Evolutionary conservation across 345 rosid genomes (phyloP).

Genomic region (Eucalyptus polybractea): DNA sequence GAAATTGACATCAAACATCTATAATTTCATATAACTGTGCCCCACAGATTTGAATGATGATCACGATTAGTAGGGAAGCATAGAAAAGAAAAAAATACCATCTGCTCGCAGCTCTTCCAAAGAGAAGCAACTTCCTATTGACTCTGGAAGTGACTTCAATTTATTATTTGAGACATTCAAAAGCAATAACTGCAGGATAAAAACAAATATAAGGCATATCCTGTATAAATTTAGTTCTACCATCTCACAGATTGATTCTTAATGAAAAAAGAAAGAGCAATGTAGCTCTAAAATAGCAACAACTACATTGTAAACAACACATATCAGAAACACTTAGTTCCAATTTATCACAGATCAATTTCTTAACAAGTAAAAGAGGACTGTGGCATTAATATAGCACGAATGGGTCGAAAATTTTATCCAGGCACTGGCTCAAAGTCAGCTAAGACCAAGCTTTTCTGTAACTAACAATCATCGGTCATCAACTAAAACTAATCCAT

Average conservation of each 20-base stretch:
- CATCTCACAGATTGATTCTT: neutral
- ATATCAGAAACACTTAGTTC: neutral
- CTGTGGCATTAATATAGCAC: neutral
- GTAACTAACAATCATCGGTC: neutral
- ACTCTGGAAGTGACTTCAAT: slow-evolving; percentile 86
- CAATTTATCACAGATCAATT: neutral
- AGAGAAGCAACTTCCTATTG: slow-evolving; percentile 90
- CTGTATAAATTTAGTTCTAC: neutral
- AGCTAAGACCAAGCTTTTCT: neutral
- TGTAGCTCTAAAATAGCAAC: neutral
- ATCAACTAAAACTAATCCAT: neutral
- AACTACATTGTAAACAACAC: neutral
- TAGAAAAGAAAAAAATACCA: slow-evolving; percentile 28
- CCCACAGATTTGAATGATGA: neutral
- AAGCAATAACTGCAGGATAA: slow-evolving; percentile 60
- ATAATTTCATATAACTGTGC: neutral
- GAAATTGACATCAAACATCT: neutral
- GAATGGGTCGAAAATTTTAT: neutral
- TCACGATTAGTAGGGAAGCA: neutral
- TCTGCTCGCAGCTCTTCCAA: slow-evolving; percentile 89
- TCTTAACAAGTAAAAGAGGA: neutral
- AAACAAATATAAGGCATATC: neutral
- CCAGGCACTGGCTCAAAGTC: neutral
- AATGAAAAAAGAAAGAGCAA: neutral
- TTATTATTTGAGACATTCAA: slow-evolving; percentile 84